Conservation (phyloP, 305 asterid species). For the Ajuga reptans region DNA sequence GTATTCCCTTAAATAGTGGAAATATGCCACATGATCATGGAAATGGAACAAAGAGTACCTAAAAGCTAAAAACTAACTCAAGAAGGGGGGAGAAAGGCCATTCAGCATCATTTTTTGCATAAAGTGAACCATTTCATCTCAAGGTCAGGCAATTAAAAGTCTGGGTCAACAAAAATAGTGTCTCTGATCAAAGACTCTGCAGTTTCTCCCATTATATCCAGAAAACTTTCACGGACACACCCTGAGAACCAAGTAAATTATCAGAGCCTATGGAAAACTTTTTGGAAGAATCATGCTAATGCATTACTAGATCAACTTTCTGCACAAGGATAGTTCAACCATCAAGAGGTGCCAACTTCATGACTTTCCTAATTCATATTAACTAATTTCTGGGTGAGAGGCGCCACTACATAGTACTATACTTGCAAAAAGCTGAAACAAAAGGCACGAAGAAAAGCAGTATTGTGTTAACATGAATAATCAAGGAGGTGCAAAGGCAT, state of each 20-base stretch:
- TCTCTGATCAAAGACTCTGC: not conserved
- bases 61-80: conserved; percentile 12
- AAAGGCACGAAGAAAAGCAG: not conserved
- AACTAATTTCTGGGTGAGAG: not conserved
- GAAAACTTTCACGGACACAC: not conserved
- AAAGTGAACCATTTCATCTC: not conserved
- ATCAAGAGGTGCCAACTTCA: not conserved
- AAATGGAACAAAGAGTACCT: not conserved
- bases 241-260: not conserved
- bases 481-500: conserved; percentile 14
- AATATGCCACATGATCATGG: not conserved
- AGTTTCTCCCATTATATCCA: not conserved
- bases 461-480: conserved; percentile 1
- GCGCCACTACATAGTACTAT: not conserved
- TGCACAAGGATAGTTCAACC: not conserved
- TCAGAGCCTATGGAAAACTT: not conserved
- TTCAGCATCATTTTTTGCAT: not conserved
- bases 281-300: not conserved
- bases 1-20: not conserved
- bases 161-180: not conserved
- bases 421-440: not conserved
- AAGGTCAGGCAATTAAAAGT: not conserved
- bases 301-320: not conserved
- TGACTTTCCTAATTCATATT: not conserved
- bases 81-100: not conserved